Conservation (phyloP, 2,329 filamentous ascomycete genomes). For the Purpureocillium lavendulum region DNA sequence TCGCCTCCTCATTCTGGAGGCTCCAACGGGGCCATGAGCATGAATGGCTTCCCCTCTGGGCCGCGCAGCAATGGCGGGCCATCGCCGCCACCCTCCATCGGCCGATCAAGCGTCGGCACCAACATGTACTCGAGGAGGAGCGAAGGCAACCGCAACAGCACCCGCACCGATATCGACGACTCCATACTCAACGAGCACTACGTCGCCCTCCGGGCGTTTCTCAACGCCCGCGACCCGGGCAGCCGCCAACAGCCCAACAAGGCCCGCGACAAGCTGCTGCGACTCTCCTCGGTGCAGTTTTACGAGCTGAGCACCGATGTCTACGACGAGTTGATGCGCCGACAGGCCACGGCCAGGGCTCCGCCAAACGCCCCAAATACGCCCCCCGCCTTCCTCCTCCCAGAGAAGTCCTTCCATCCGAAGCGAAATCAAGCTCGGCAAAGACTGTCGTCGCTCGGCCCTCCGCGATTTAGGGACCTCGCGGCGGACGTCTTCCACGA, state of each 20-base stretch:
- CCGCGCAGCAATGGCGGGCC: conserved; percentile 54
- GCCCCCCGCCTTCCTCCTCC: conserved; percentile 66
- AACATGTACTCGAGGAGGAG: conserved; percentile 59
- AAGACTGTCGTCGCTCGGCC: conserved; percentile 82
- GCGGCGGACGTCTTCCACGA: conserved; percentile 96
- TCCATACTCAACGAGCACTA: conserved; percentile 72
- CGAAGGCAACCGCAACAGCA: conserved; percentile 53
- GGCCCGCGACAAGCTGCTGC: conserved; percentile 87
- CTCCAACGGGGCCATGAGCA: conserved; percentile 44
- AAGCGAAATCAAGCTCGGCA: conserved; percentile 97
- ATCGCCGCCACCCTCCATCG: conserved; percentile 83
- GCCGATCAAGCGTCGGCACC: conserved; percentile 74
- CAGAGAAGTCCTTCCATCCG: conserved; percentile 86
- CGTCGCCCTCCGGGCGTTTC: conserved; percentile 65
- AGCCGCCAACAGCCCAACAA: conserved; percentile 71
- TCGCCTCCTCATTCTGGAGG: conserved; percentile 64
- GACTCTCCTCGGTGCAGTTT: conserved; percentile 86
- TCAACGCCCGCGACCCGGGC: conserved; percentile 70
- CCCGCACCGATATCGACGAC: conserved; percentile 52
- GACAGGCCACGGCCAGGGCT: conserved; percentile 59
- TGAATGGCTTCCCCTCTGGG: conserved; percentile 51
- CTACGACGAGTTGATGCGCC: conserved; percentile 84
- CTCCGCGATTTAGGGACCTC: conserved; percentile 80
- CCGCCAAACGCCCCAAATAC: conserved; percentile 42
- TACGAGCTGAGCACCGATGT: conserved; percentile 97